Percentiles rank a stretch among this genome's conserved stretches.
Conservation (phyloP, 2,329 filamentous ascomycete genomes). For the Ciborinia camelliae region DNA sequence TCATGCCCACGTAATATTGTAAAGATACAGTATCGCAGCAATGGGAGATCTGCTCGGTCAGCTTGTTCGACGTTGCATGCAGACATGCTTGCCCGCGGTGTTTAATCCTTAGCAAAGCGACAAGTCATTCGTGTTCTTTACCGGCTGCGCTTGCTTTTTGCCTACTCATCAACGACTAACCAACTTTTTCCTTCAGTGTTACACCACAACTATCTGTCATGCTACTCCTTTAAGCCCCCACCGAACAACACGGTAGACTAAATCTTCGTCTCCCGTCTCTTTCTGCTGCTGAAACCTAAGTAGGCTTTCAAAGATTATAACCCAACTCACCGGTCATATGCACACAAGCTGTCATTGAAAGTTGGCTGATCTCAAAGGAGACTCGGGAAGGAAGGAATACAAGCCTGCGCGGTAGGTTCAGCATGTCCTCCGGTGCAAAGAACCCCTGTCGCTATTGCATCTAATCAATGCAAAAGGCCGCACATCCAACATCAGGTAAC, state of each 20-base stretch:
- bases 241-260: slow-evolving; percentile 20
- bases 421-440: slow-evolving; percentile 16
- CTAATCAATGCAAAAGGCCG: slow-evolving; percentile 24
- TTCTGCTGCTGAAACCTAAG: slow-evolving; percentile 21
- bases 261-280: slow-evolving; percentile 17
- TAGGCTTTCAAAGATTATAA: slow-evolving; percentile 11
- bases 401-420: slow-evolving; percentile 19
- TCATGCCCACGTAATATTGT: slow-evolving; percentile 19
- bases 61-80: slow-evolving; percentile 32
- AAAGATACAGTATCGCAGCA: slow-evolving; percentile 18
- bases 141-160: slow-evolving; percentile 24
- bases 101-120: slow-evolving; percentile 18
- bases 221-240: slow-evolving; percentile 24
- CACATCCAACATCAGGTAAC: slow-evolving; percentile 22
- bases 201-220: slow-evolving; percentile 23
- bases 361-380: slow-evolving; percentile 17
- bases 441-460: slow-evolving; percentile 24
- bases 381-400: slow-evolving; percentile 20
- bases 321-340: slow-evolving; percentile 21
- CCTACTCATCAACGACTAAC: slow-evolving; percentile 15
- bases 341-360: slow-evolving; percentile 21
- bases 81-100: slow-evolving; percentile 23
- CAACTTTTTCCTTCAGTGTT: slow-evolving; percentile 16
- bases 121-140: slow-evolving; percentile 20
- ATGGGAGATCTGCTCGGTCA: slow-evolving; percentile 21